Conservation (phyloP, 306 rosid genomes). For the Benincasa hispida region DNA sequence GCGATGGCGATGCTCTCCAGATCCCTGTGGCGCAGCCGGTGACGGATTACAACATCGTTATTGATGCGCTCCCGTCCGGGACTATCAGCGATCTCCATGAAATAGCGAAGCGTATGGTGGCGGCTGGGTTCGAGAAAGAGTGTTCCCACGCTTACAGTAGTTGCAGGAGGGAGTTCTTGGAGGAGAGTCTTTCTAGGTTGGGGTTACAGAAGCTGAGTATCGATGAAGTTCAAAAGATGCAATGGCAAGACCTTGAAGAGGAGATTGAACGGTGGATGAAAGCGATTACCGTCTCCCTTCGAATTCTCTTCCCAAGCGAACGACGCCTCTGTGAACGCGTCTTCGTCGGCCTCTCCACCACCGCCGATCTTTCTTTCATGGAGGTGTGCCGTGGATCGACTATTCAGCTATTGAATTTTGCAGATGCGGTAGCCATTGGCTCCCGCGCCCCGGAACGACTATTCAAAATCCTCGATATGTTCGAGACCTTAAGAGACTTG, state of each 20-base stretch:
- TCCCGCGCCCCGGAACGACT: slow-evolving; percentile 78
- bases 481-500: slow-evolving; percentile 67
- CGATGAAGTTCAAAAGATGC: slow-evolving; percentile 79
- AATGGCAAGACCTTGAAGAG: slow-evolving; percentile 79
- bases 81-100: slow-evolving; percentile 77
- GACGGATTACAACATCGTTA: slow-evolving; percentile 52
- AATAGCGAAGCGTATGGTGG: slow-evolving; percentile 86
- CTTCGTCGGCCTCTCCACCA: slow-evolving; percentile 68
- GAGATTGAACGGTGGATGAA: slow-evolving; percentile 87
- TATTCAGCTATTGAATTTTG: slow-evolving; percentile 66
- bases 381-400: slow-evolving; percentile 82
- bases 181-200: slow-evolving; percentile 71
- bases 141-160: slow-evolving; percentile 76
- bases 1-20: slow-evolving; percentile 20
- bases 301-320: slow-evolving; percentile 76
- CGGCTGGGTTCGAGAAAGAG: slow-evolving; percentile 82
- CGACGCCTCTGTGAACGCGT: slow-evolving; percentile 67
- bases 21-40: slow-evolving; percentile 76
- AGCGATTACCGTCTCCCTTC: slow-evolving; percentile 51
- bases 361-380: slow-evolving; percentile 73
- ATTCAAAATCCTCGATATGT: slow-evolving; percentile 67
- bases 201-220: slow-evolving; percentile 83
- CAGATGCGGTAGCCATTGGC: slow-evolving; percentile 76
- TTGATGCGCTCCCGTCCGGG: slow-evolving; percentile 76
- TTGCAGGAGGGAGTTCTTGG: slow-evolving; percentile 76